phyloP scores from a whole-genome alignment of 2,329 filamentous ascomycete species.

The Dactylellina sp. region DNA sequence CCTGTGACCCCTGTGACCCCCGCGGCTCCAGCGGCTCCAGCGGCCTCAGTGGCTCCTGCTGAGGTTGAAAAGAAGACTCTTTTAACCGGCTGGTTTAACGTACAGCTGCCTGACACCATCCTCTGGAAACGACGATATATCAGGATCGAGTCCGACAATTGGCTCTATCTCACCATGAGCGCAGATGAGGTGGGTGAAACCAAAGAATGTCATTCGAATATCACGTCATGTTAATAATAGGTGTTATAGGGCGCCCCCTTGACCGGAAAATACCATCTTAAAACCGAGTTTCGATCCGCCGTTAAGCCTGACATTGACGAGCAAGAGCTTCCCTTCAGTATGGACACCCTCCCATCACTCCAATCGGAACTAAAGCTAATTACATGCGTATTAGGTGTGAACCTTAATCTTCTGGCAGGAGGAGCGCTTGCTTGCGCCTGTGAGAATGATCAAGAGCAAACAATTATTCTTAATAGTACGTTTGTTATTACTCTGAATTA shows the following conservation, averaged over 20 bases:
- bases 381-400: conserved; percentile 63
- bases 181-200: conserved; percentile 69
- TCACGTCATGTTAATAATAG: conserved; percentile 58
- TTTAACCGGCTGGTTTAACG: conserved; percentile 73
- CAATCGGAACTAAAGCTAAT: conserved; percentile 18
- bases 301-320: conserved; percentile 88
- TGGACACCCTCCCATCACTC: conserved; percentile 68
- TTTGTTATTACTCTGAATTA: conserved; percentile 22
- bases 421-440: conserved; percentile 74
- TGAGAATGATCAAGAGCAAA: conserved; percentile 70
- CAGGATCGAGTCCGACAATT: conserved; percentile 84
- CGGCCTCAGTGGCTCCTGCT: conserved; percentile 75
- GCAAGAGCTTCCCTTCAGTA: conserved; percentile 91
- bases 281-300: conserved; percentile 80
- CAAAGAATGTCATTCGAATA: conserved; percentile 26
- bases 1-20: conserved; percentile 57
- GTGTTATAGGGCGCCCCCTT: conserved; percentile 68
- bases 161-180: conserved; percentile 80
- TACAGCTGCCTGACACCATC: conserved; percentile 95
- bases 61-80: conserved; percentile 68
- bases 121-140: conserved; percentile 95
- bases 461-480: conserved; percentile 68
- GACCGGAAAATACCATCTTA: conserved; percentile 83
- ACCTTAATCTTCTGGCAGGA: conserved; percentile 73
- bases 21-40: conserved; percentile 59